Evolutionary conservation across 2,329 filamentous ascomycete species (phyloP).

Genomic region (Knufia petricola): DNA sequence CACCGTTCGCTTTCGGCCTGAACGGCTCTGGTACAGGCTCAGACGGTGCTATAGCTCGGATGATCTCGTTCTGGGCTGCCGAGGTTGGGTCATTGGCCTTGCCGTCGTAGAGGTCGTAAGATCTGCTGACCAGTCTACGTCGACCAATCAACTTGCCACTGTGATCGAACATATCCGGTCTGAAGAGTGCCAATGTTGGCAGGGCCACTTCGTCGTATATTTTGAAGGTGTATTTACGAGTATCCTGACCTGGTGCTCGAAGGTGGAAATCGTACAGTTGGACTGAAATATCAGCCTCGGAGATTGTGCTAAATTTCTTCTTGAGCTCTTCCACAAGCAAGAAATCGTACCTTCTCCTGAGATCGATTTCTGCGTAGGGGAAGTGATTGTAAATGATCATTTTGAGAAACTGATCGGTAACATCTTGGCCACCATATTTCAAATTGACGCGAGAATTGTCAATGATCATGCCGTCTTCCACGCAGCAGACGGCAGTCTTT

Average conservation of each 20-base stretch:
- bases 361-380: conserved; percentile 88
- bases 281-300: conserved; percentile 79
- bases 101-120: conserved; percentile 87
- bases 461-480: conserved; percentile 89
- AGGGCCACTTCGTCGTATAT: conserved; percentile 93
- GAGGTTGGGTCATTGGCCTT: conserved; percentile 87
- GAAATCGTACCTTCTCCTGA: conserved; percentile 83
- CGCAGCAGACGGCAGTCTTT: conserved; percentile 93
- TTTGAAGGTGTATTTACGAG: conserved; percentile 89
- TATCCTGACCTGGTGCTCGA: conserved; percentile 76
- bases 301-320: conserved; percentile 83
- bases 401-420: conserved; percentile 89
- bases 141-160: conserved; percentile 68
- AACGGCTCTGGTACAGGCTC: conserved; percentile 24
- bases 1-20: conserved; percentile 29
- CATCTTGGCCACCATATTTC: conserved; percentile 85
- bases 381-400: conserved; percentile 98
- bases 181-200: conserved; percentile 91
- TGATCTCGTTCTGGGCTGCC: conserved; percentile 64
- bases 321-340: conserved; percentile 92
- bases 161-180: conserved; percentile 69
- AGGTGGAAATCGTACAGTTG: conserved; percentile 86
- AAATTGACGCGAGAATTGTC: conserved; percentile 93
- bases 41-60: conserved; percentile 41
- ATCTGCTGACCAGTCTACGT: conserved; percentile 72